Evolutionary conservation across 1,284 basidiomycete species (phyloP), one percentile per base, ranked within the genome.

Genomic region (Leccinum griseonigrum): DNA sequence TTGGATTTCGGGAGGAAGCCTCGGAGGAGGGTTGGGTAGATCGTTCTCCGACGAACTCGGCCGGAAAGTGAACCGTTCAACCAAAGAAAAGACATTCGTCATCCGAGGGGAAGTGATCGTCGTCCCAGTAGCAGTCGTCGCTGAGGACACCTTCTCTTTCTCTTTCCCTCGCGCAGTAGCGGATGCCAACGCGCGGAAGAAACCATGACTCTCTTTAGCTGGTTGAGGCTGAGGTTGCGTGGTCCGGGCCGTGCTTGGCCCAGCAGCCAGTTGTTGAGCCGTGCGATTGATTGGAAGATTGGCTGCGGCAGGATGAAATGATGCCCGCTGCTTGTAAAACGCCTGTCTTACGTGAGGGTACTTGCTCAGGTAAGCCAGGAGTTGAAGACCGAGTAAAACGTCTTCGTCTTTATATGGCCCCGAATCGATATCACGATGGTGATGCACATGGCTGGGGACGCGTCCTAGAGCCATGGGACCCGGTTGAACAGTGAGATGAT

Each of bases 311-410:
- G 90, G 90, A 69, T 92, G 90, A 74, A 92, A 92, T 16, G 85
- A 84, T 22, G 80, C 71, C 1, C 92, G 84, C 1, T 87, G 87
- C 73, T 92, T 92, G 76, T 98, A 98, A 74, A 99, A 98, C 6
- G 95, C 93, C 67, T 95, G 90, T n/a, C 97, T 83, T 3, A 99
- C 96, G 75, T 99, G 97, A 0, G 97, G 94, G 74, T 99, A 99
- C 76, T 99, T 99, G 78, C 92, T 95, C 26, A 99, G 82, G 71
- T 99, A 99, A 7, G 97, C 97, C 0, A 99, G 82, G 1, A 99
- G 85, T 76, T 99, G 97, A 14, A 99, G 79, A 28, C 91, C 88
- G 16, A 97, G 84, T 3, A 99, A 79, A 0, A 99, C 95, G 69
- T 98, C 96, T 71, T 98, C 96, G 72, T 99, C 96, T 32, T 94